Conservation (phyloP, 352 stramenopile species). For the Pythium dissotocum region DNA sequence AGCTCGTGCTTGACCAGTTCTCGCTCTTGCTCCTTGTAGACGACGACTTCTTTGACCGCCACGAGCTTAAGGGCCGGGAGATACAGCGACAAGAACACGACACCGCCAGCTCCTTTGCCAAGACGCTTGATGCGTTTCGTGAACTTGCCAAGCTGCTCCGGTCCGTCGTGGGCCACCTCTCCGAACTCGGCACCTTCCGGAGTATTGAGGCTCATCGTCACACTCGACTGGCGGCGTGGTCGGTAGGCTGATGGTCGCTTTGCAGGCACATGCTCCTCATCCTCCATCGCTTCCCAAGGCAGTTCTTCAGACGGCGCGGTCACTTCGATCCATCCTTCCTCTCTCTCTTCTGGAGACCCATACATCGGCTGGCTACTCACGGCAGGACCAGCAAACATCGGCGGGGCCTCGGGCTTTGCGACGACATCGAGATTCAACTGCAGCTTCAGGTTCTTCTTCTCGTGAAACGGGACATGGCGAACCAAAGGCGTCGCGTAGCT, state of each 20-base stretch:
- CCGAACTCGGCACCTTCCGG: conserved; percentile 71
- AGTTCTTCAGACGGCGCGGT: conserved; percentile 1
- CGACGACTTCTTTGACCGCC: conserved; percentile 82
- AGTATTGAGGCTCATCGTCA: conserved; percentile 60
- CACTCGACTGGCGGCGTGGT: conserved; percentile 48
- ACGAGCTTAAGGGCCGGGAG: conserved; percentile 83
- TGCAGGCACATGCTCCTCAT: neutral
- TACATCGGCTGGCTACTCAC: conserved; percentile 34
- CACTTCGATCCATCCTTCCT: neutral
- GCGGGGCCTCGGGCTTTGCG: conserved; percentile 33
- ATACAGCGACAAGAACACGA: conserved; percentile 84
- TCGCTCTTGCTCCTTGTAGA: conserved; percentile 81
- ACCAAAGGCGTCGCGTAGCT: neutral
- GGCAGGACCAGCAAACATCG: conserved; percentile 35
- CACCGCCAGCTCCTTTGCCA: conserved; percentile 82
- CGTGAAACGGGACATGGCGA: conserved; percentile 23
- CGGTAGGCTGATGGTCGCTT: conserved; percentile 15
- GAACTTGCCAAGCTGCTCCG: conserved; percentile 53
- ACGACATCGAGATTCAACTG: conserved; percentile 51
- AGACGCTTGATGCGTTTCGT: conserved; percentile 73
- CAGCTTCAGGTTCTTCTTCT: conserved; percentile 57
- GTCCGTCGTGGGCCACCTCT: conserved; percentile 74
- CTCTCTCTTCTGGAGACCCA: neutral
- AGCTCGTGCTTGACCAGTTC: conserved; percentile 88
- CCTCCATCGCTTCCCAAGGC: conserved; percentile 25